Conservation (phyloP, 75 land plant species). For the Chamaecyparis obtusa region DNA sequence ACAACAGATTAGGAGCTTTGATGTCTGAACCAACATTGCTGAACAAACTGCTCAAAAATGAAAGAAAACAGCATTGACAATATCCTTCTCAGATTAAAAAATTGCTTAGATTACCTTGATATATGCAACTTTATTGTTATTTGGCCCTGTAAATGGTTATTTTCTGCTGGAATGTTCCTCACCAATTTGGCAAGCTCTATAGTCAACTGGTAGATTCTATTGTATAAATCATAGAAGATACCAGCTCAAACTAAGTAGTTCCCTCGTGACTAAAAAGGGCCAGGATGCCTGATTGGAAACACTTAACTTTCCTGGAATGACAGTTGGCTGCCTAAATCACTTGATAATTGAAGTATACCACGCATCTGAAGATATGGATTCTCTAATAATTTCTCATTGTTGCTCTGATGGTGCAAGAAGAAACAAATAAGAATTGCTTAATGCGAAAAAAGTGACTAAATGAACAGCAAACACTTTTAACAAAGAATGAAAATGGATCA, state of each 20-base stretch:
- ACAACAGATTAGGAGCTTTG: not conserved
- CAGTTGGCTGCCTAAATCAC: constrained; percentile 49
- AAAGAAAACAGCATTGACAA: not conserved
- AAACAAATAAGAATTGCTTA: constrained; percentile 8
- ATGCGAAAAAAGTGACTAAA: not conserved
- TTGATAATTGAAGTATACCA: constrained; percentile 86
- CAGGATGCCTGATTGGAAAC: not conserved
- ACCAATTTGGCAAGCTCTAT: constrained; percentile 3
- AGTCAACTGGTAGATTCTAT: constrained; percentile 1
- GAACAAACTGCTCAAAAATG: not conserved
- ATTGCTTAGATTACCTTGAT: constrained; percentile 1
- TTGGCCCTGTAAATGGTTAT: constrained; percentile 7
- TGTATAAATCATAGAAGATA: not conserved
- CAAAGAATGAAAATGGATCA: not conserved
- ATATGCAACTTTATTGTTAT: not conserved
- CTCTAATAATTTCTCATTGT: constrained; percentile 96
- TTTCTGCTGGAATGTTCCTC: not conserved
- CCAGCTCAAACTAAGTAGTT: constrained; percentile 6
- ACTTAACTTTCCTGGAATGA: constrained; percentile 19
- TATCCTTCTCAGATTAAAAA: not conserved
- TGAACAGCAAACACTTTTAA: not conserved
- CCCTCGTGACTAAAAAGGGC: not conserved
- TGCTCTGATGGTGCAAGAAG: constrained; percentile 53
- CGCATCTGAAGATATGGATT: constrained; percentile 99
- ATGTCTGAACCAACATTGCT: not conserved